phyloP scores from a whole-genome alignment of 768 basidiomycete species.

The Mycena galericulata region DNA sequence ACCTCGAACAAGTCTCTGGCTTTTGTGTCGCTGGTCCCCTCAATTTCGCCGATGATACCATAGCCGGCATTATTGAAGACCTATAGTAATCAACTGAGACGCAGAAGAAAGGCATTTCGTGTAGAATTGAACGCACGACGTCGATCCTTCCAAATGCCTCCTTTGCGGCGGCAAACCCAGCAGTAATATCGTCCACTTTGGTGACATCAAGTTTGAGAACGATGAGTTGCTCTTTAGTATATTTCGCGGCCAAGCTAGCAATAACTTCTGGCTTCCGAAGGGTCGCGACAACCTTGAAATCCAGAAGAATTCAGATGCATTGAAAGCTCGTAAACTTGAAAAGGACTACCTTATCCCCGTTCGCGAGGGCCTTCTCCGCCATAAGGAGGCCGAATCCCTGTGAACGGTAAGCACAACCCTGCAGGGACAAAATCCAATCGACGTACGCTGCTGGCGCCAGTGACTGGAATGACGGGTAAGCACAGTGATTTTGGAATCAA shows the following conservation, averaged over 20 bases:
- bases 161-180: constrained; percentile 49
- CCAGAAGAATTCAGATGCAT: not conserved
- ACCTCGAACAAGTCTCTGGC: constrained; percentile 53
- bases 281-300: constrained; percentile 50
- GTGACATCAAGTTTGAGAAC: constrained; percentile 55
- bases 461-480: constrained; percentile 20
- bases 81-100: not conserved
- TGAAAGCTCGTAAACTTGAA: not conserved
- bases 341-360: constrained; percentile 25
- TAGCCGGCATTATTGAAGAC: constrained; percentile 58
- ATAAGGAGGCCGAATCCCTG: constrained; percentile 33
- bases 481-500: not conserved
- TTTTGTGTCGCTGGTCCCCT: constrained; percentile 48
- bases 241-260: constrained; percentile 36
- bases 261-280: constrained; percentile 52
- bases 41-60: constrained; percentile 49
- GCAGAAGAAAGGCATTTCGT: not conserved
- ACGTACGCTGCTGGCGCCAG: constrained; percentile 32
- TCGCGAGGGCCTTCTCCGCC: constrained; percentile 33
- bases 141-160: constrained; percentile 56
- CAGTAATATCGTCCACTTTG: constrained; percentile 42
- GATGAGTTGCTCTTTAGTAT: constrained; percentile 48
- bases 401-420: not conserved
- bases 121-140: constrained; percentile 40
- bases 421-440: not conserved